A percentile compares a stretch with the other conserved stretches of the same genome.
Evolutionary conservation across 2,329 filamentous ascomycete species (phyloP).

Genomic region (Neophaeococcomyces aloes): DNA sequence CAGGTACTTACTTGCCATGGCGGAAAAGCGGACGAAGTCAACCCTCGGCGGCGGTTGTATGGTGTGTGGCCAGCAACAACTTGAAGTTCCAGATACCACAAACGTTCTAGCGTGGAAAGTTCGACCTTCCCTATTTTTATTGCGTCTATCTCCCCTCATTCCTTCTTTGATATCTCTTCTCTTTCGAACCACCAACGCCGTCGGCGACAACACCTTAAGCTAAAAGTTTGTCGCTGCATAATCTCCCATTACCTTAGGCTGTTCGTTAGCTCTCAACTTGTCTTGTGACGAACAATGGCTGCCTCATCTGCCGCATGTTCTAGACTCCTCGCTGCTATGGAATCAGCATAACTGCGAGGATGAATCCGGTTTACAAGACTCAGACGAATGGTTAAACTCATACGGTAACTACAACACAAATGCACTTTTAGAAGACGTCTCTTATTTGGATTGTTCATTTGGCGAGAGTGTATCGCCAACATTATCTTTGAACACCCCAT

Average conservation of each 20-base stretch:
- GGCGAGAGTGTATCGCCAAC: not conserved
- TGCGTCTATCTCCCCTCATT: slow-evolving; percentile 1
- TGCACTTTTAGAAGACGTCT: slow-evolving; percentile 8
- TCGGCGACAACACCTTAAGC: slow-evolving; percentile 5
- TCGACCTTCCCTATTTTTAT: slow-evolving; percentile 10
- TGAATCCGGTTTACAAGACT: slow-evolving; percentile 12
- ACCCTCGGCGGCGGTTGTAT: no score
- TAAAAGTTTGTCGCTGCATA: slow-evolving; percentile 13
- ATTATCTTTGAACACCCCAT: not conserved
- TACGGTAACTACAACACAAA: slow-evolving; percentile 17
- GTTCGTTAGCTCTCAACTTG: slow-evolving; percentile 13
- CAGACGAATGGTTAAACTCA: slow-evolving; percentile 14
- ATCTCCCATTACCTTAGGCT: slow-evolving; percentile 1
- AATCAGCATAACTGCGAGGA: slow-evolving; percentile 15
- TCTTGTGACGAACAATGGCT: slow-evolving; percentile 15
- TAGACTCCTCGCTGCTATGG: slow-evolving; percentile 5
- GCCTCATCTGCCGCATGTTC: slow-evolving; percentile 5
- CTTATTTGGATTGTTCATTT: not conserved
- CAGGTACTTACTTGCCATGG: no score
- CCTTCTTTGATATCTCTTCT: not conserved
- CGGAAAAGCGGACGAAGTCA: no score
- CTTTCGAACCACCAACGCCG: not conserved
- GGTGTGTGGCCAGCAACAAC: no score
- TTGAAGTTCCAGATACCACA: no score
- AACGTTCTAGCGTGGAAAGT: not conserved